These are phyloP conservation scores for Penicillium rolfsii DNA, from an alignment of 2,329 filamentous ascomycete species.

Conservation along the genomic window DNA sequence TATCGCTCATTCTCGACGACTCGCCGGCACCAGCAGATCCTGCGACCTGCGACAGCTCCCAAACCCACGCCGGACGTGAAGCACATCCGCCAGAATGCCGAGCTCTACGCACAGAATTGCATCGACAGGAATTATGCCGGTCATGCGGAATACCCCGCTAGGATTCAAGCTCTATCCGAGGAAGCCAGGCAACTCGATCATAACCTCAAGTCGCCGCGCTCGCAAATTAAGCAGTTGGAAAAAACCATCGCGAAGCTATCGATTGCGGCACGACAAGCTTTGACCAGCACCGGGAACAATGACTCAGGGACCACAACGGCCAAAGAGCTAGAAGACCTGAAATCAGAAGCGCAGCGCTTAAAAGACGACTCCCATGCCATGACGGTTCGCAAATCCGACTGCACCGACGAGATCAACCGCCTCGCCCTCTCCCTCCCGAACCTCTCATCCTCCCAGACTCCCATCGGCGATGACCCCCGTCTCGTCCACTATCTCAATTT, in stretches of 20 bases:
- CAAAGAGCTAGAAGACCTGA: slow-evolving; percentile 34
- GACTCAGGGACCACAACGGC: slow-evolving; percentile 2
- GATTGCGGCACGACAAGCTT: slow-evolving; percentile 29
- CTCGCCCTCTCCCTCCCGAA: slow-evolving; percentile 84
- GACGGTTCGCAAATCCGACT: slow-evolving; percentile 37
- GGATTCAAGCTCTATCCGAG: slow-evolving; percentile 52
- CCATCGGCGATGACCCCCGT: slow-evolving; percentile 66
- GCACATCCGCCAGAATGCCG: slow-evolving; percentile 83
- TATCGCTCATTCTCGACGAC: slow-evolving; percentile 28
- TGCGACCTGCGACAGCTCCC: slow-evolving; percentile 71
- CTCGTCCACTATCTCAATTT: slow-evolving; percentile 80
- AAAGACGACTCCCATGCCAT: slow-evolving; percentile 43
- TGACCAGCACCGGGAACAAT: slow-evolving; percentile 8
- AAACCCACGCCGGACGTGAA: slow-evolving; percentile 81
- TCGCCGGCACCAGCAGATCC: slow-evolving; percentile 27
- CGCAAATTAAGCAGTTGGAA: slow-evolving; percentile 50
- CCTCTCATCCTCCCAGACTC: slow-evolving; percentile 76
- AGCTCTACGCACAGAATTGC: slow-evolving; percentile 81
- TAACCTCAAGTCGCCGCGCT: slow-evolving; percentile 44
- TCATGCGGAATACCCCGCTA: slow-evolving; percentile 56
- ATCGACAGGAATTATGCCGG: slow-evolving; percentile 77
- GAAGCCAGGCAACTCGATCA: slow-evolving; percentile 45
- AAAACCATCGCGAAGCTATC: slow-evolving; percentile 45
- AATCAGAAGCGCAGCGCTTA: slow-evolving; percentile 43
- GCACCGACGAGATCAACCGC: slow-evolving; percentile 66